These are phyloP conservation scores for Leccinum olivaceopallidum DNA, from an alignment of 768 basidiomycete genomes.

Conservation along the genomic window DNA sequence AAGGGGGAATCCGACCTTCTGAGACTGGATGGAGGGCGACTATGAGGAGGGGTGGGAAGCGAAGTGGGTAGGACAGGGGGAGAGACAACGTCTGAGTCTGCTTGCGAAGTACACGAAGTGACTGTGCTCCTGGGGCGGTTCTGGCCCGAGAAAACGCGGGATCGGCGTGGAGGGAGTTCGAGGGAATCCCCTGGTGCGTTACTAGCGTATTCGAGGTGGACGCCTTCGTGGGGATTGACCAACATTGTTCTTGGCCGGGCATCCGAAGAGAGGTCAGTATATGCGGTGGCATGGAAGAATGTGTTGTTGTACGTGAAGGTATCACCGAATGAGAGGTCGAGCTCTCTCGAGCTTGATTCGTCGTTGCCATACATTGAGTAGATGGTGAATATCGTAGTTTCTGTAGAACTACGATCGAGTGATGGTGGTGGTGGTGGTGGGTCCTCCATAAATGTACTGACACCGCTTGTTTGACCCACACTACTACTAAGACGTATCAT, in stretches of 20 bases:
- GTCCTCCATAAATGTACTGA: constrained; percentile 38
- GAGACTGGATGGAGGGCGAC: constrained; percentile 29
- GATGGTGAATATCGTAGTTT: constrained; percentile 78
- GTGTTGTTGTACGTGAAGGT: constrained; percentile 33
- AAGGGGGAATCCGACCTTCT: constrained; percentile 28
- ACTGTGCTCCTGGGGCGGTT: constrained; percentile 24
- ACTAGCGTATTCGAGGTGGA: constrained; percentile 18
- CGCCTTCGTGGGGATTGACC: constrained; percentile 23
- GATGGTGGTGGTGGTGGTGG: constrained; percentile 34
- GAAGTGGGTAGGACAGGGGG: constrained; percentile 18
- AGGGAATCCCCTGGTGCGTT: constrained; percentile 19
- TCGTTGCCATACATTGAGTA: constrained; percentile 86
- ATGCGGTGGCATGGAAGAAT: constrained; percentile 36
- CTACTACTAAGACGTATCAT: constrained; percentile 41
- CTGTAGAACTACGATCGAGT: constrained; percentile 56
- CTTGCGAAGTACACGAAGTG: constrained; percentile 31
- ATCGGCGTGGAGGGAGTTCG: constrained; percentile 28
- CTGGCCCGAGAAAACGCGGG: constrained; percentile 22
- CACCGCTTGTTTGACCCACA: neutral
- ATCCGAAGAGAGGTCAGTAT: constrained; percentile 31
- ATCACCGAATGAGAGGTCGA: constrained; percentile 35
- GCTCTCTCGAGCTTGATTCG: constrained; percentile 38
- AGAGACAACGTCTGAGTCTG: constrained; percentile 18
- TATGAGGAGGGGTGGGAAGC: constrained; percentile 30
- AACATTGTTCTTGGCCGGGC: constrained; percentile 23